Percentiles rank a stretch among this genome's conserved stretches.
These are phyloP conservation scores for Podosphaera leucotricha DNA, from an alignment of 2,329 filamentous ascomycete genomes.

Conservation along the genomic window DNA sequence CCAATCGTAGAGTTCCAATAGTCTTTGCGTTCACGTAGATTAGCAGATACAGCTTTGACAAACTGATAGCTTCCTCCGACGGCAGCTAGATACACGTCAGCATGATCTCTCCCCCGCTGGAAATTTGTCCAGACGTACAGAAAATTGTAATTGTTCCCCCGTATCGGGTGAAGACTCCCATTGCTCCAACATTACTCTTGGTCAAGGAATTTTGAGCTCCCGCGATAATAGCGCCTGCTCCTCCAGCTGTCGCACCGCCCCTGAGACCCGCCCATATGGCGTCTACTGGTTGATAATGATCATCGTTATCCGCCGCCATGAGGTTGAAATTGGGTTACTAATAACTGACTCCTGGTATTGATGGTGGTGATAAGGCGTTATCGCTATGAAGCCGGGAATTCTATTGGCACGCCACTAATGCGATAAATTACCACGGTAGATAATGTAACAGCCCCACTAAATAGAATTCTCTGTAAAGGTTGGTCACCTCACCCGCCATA, in stretches of 20 bases:
- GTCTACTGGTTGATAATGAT: conserved; percentile 48
- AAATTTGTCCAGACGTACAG: conserved; percentile 1
- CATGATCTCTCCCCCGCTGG: too few species aligned
- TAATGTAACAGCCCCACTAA: too few species aligned
- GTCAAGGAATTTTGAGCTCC: conserved; percentile 71
- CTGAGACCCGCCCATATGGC: conserved; percentile 43
- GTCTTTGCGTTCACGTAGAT: conserved; percentile 46
- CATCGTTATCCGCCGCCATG: conserved; percentile 25
- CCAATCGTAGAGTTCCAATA: conserved; percentile 38
- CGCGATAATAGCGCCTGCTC: conserved; percentile 46
- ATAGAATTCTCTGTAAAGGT: too few species aligned
- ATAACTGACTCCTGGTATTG: too few species aligned
- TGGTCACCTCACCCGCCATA: too few species aligned
- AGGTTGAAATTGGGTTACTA: conserved; percentile 10
- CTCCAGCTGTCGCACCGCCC: conserved; percentile 39
- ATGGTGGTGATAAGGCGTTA: too few species aligned
- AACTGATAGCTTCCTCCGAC: conserved; percentile 48
- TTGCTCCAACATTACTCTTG: conserved; percentile 57
- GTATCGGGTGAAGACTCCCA: conserved; percentile 57
- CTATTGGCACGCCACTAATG: too few species aligned
- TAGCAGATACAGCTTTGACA: conserved; percentile 38
- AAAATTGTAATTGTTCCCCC: conserved; percentile 44
- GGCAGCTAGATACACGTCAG: conserved; percentile 25
- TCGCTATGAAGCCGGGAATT: too few species aligned
- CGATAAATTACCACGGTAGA: too few species aligned